Evolutionary conservation across 495 filamentous ascomycete genomes (phyloP).

Genomic region (Aspergillus ellipticus): DNA sequence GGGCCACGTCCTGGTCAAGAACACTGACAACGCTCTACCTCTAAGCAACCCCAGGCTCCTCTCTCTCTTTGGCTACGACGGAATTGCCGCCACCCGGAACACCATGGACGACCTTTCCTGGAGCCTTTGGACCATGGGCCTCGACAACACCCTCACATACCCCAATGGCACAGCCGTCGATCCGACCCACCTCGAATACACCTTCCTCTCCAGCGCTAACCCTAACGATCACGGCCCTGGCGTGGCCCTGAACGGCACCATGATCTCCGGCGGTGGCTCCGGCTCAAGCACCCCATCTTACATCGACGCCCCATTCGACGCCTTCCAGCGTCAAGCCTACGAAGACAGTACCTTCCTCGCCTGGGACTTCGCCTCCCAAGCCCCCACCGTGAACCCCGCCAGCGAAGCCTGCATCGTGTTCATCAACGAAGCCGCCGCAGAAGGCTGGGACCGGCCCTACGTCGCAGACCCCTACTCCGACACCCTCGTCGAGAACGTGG

Average conservation of each 20-base stretch:
- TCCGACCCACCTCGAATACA: conserved; percentile 50
- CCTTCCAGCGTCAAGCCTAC: conserved; percentile 47
- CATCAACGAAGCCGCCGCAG: conserved; percentile 56
- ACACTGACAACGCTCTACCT: conserved; percentile 59
- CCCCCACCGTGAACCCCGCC: conserved; percentile 37
- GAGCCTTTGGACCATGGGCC: neutral
- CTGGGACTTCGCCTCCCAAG: conserved; percentile 37
- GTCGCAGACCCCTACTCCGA: conserved; percentile 42
- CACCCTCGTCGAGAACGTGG: conserved; percentile 53
- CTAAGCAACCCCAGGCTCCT: conserved; percentile 53
- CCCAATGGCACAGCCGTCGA: conserved; percentile 46
- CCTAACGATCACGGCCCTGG: neutral
- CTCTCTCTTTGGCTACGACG: conserved; percentile 67
- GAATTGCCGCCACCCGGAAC: conserved; percentile 27
- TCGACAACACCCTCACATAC: conserved; percentile 1
- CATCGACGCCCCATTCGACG: conserved; percentile 53
- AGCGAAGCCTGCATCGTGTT: conserved; percentile 59
- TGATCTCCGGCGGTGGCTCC: conserved; percentile 63
- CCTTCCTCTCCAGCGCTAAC: neutral
- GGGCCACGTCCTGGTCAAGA: conserved; percentile 72
- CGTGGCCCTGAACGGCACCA: conserved; percentile 47
- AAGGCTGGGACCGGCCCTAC: conserved; percentile 38
- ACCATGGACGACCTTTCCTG: conserved; percentile 1
- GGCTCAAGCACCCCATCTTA: conserved; percentile 57
- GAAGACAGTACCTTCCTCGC: conserved; percentile 42